phyloP scores from a whole-genome alignment of 2,329 filamentous ascomycete species.

The Exophiala spinifera region DNA sequence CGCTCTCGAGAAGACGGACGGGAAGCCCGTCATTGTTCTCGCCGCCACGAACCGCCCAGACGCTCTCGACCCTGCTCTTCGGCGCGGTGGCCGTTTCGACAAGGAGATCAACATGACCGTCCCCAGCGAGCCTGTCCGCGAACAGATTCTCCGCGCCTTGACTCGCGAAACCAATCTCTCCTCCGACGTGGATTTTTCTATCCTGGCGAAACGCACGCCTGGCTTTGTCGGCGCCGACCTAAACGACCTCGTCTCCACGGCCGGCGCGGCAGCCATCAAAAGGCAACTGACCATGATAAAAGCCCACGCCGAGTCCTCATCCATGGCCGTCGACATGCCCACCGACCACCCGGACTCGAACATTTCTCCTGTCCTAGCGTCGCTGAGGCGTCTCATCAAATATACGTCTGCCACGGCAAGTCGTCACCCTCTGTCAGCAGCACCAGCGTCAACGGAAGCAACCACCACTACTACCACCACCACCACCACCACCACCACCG shows the following conservation, averaged over 20 bases:
- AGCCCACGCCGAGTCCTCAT: constrained; percentile 38
- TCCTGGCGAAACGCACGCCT: constrained; percentile 78
- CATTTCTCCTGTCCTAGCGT: constrained; percentile 17
- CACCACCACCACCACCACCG: background rate
- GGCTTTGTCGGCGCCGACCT: constrained; percentile 93
- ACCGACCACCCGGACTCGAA: constrained; percentile 25
- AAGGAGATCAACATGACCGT: constrained; percentile 84
- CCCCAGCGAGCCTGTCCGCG: constrained; percentile 73
- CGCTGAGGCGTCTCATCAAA: constrained; percentile 19
- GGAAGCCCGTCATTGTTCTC: constrained; percentile 80
- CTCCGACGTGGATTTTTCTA: constrained; percentile 68
- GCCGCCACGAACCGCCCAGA: constrained; percentile 89
- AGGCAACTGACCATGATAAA: constrained; percentile 55
- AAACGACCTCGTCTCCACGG: constrained; percentile 65
- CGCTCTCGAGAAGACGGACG: constrained; percentile 65
- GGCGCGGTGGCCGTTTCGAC: constrained; percentile 73
- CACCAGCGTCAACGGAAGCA: background rate
- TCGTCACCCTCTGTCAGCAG: background rate
- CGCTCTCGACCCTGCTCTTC: constrained; percentile 74
- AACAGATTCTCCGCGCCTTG: constrained; percentile 72
- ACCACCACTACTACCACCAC: background rate
- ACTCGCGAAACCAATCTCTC: constrained; percentile 64
- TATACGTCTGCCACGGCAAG: constrained; percentile 7
- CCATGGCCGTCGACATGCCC: constrained; percentile 54
- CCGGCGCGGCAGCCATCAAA: constrained; percentile 63